Conservation (phyloP, 805 yeast genomes). For the Metschnikowia anglica region DNA sequence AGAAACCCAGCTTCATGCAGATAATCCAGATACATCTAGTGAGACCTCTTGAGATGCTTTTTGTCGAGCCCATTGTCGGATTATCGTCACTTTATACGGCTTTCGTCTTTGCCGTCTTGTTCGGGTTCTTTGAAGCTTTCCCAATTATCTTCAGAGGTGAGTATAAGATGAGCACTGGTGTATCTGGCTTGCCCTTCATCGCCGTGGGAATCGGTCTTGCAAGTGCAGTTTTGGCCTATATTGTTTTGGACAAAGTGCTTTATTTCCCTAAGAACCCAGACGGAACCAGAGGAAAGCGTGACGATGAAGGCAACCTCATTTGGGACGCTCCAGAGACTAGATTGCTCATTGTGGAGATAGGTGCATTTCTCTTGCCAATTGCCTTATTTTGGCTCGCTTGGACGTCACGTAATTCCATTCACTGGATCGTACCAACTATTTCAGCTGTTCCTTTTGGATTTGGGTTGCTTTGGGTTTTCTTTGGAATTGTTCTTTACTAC, state of each 20-base stretch:
- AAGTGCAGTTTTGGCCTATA: conserved; percentile 52
- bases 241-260: conserved; percentile 46
- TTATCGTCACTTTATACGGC: conserved; percentile 70
- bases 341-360: conserved; percentile 61
- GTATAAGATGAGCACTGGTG: conserved; percentile 57
- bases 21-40: conserved; percentile 52
- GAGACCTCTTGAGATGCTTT: conserved; percentile 67
- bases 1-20: conserved; percentile 38
- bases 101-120: conserved; percentile 72
- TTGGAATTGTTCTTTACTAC: conserved; percentile 67
- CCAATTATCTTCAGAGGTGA: conserved; percentile 71
- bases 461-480: conserved; percentile 69
- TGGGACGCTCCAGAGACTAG: conserved; percentile 62
- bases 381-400: conserved; percentile 81
- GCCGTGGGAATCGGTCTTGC: conserved; percentile 71
- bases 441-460: conserved; percentile 81
- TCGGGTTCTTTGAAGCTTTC: conserved; percentile 78
- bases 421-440: conserved; percentile 74
- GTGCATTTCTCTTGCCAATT: conserved; percentile 64
- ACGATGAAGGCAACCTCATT: conserved; percentile 51
- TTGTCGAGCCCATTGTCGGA: conserved; percentile 71
- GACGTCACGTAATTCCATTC: conserved; percentile 60
- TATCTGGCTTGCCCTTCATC: conserved; percentile 67
- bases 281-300: conserved; percentile 59
- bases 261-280: conserved; percentile 59